Percentiles rank a stretch among this genome's conserved stretches.
phyloP scores from a whole-genome alignment of 495 filamentous ascomycete genomes.

The Tuber indicum region DNA sequence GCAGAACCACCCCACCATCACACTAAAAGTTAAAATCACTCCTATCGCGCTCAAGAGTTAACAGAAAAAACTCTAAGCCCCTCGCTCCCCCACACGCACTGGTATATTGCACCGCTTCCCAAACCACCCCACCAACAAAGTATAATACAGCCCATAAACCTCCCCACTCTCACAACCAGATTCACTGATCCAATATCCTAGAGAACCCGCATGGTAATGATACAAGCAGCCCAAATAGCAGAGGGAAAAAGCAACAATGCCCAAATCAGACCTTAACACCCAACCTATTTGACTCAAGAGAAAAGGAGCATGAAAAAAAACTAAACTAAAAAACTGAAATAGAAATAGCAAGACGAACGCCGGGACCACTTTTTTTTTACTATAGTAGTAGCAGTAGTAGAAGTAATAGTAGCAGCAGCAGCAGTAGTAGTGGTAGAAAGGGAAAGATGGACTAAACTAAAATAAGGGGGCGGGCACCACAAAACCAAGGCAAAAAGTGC shows the following conservation, averaged over 20 bases:
- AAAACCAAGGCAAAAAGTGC: not conserved
- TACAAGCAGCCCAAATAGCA: not conserved
- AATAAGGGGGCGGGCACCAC: not conserved
- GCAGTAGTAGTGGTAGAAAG: not conserved
- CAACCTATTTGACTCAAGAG: not conserved
- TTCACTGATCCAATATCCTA: not conserved
- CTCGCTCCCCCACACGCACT: not conserved
- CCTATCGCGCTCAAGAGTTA: not conserved
- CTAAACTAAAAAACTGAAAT: not conserved
- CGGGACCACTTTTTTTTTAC: not conserved
- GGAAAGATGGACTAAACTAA: not conserved
- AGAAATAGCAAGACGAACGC: constrained; percentile 1
- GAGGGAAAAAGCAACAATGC: not conserved
- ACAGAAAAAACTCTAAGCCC: not conserved
- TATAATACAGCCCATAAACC: not conserved
- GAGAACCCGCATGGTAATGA: not conserved
- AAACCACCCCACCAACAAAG: not conserved
- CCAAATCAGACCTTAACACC: not conserved
- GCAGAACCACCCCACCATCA: not conserved
- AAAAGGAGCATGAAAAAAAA: not conserved
- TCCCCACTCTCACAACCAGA: not conserved
- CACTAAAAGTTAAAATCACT: not conserved
- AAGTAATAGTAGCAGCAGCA: not conserved
- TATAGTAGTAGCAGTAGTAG: not conserved
- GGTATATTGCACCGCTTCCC: not conserved